Percentiles rank a stretch among this genome's conserved stretches.
Evolutionary conservation across 2,329 filamentous ascomycete species (phyloP).

Genomic region (Neonectria faginata): DNA sequence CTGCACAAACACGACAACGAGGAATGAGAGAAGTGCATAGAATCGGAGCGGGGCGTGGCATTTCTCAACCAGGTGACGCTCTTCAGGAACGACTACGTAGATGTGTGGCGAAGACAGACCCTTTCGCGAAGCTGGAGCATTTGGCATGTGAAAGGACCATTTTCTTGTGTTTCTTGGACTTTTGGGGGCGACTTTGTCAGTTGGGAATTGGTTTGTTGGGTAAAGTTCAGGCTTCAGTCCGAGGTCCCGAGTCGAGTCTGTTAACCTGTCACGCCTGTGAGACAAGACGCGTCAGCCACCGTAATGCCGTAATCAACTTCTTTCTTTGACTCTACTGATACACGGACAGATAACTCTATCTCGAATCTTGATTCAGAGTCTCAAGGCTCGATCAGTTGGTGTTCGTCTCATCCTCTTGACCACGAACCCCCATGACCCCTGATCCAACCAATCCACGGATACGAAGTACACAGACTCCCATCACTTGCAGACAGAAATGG

Average conservation of each 20-base stretch:
- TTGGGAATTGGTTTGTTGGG: background rate
- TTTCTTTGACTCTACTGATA: background rate
- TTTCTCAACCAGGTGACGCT: constrained; percentile 29
- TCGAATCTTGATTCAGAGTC: background rate
- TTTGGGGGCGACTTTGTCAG: background rate
- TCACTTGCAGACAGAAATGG: constrained; percentile 1
- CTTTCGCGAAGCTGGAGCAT: background rate
- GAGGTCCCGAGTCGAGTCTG: background rate
- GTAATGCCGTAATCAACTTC: background rate
- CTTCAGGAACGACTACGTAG: constrained; percentile 31
- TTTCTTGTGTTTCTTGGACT: background rate
- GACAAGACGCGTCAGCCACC: constrained; percentile 22
- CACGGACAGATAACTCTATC: background rate
- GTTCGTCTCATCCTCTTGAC: background rate
- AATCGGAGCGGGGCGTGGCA: constrained; percentile 18
- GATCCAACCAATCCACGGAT: too few relatives aligned
- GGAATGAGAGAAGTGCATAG: constrained; percentile 12
- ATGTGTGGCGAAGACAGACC: constrained; percentile 22
- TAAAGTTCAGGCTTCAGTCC: background rate
- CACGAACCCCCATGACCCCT: background rate
- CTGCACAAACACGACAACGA: constrained; percentile 13
- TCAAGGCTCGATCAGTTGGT: background rate
- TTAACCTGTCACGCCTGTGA: constrained; percentile 12
- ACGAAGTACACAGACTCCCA: too few relatives aligned
- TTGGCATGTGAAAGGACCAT: constrained; percentile 25